Evolutionary conservation across 2,329 filamentous ascomycete genomes (phyloP), one percentile per base, ranked within the genome.

Genomic region (Fusarium tupiense): DNA sequence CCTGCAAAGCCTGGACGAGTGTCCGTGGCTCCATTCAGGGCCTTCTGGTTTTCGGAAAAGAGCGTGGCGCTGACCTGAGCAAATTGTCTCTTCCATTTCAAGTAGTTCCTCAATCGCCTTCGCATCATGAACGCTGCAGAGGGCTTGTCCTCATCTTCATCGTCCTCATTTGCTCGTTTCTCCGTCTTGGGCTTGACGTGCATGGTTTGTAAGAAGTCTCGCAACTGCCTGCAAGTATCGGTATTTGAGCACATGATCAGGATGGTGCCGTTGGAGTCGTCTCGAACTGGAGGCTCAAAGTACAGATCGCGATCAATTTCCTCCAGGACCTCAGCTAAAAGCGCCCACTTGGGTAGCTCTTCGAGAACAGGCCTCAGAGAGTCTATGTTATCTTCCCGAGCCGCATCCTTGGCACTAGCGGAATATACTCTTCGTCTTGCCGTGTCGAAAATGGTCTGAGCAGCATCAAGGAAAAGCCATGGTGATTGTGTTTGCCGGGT

Each of bases 171-270:
- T 7, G 87, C 86, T 9, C 65, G 66, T 22, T 84, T 83, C 59
- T 88, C 85, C 50, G 78, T 80, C 77, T 81, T 88, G 61, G 91
- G 87, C 61, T 89, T 90, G 35, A 95, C 88, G 79, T 97, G 91
- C 94, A 98, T 98, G 12, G 91, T 95, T 81, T 97, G 93, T 26
- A 99, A 85, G 80, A 96, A 98, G 80, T 98, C 96, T 73, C 94
- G 91, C 47, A 99, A 86, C 78, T 99, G 96, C 20, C 93, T 90
- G 79, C 94, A 97, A 14, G 94, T 97, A 64, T 91, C 91, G 64
- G 93, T 91, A 78, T 97, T 96, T 33, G 92, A 92, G 80, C 96
- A 98, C 96, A 99, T 98, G 81, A 99, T 94, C 40, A 99, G 85
- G 57, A 98, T 94, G 6, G 94, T 94, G n/a, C 94, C 93, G 79